These are phyloP conservation scores for Astrocystis sublimbata DNA, from an alignment of 495 filamentous ascomycete species.

Conservation along the genomic window DNA sequence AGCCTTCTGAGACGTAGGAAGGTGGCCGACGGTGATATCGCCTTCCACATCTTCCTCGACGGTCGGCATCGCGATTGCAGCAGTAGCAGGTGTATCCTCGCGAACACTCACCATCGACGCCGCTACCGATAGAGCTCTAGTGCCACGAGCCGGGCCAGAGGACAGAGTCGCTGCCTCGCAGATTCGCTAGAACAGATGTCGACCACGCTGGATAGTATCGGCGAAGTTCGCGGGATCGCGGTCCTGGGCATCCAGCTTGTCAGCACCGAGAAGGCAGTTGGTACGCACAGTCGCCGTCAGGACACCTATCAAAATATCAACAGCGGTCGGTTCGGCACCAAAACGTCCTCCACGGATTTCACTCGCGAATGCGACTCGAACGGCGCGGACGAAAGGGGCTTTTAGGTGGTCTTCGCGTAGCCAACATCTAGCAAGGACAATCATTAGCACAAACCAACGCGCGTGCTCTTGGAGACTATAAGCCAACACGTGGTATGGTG, in stretches of 20 bases:
- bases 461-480: slow-evolving; percentile 6
- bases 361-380: not conserved
- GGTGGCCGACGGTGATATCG: not conserved
- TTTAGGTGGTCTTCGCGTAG: not conserved
- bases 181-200: not conserved
- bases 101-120: too few relatives aligned
- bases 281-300: not conserved
- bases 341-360: not conserved
- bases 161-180: not conserved
- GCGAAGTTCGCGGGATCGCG: not conserved
- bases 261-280: not conserved
- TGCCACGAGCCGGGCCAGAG: not conserved
- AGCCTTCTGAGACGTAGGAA: not conserved
- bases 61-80: not conserved
- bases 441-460: slow-evolving; percentile 3
- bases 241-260: not conserved
- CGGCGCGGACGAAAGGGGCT: not conserved
- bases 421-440: not conserved
- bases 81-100: too few relatives aligned
- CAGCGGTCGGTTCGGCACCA: not conserved
- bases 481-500: not conserved
- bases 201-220: not conserved
- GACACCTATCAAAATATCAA: not conserved
- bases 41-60: not conserved
- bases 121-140: not conserved